Evolutionary conservation across 495 filamentous ascomycete genomes (phyloP).

Genomic region (Aspergillus egyptiacus): DNA sequence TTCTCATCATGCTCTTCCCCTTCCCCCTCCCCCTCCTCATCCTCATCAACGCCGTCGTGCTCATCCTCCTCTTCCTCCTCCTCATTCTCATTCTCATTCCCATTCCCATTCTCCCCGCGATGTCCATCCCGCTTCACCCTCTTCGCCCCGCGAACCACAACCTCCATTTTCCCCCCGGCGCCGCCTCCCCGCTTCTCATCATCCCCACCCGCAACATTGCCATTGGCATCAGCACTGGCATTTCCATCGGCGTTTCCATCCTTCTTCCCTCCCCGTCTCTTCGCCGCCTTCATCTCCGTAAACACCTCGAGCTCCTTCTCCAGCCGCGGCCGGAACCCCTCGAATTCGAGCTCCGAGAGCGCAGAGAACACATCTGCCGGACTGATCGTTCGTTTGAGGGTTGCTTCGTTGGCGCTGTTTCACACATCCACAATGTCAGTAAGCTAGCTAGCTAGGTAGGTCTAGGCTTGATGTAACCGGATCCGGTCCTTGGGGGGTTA

Average conservation of each 20-base stretch:
- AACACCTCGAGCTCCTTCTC: slow-evolving; percentile 55
- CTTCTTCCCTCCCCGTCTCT: slow-evolving; percentile 56
- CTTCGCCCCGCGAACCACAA: slow-evolving; percentile 28
- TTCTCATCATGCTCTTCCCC: slow-evolving; percentile 51
- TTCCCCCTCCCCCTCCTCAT: slow-evolving; percentile 48
- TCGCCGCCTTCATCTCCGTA: slow-evolving; percentile 58
- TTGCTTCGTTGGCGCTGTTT: slow-evolving; percentile 68
- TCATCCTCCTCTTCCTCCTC: slow-evolving; percentile 51
- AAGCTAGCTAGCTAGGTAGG: not conserved
- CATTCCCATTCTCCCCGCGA: slow-evolving; percentile 44
- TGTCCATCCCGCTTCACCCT: slow-evolving; percentile 43
- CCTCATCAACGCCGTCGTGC: slow-evolving; percentile 45
- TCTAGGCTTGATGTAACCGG: not conserved
- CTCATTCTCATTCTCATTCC: slow-evolving; percentile 45
- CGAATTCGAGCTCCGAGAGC: slow-evolving; percentile 77
- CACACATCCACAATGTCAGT: not conserved
- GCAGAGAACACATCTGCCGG: slow-evolving; percentile 80
- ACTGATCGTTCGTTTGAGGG: slow-evolving; percentile 77
- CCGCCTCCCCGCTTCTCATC: slow-evolving; percentile 33
- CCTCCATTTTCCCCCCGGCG: slow-evolving; percentile 35
- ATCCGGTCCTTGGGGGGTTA: too few relatives aligned
- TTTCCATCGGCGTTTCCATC: slow-evolving; percentile 16
- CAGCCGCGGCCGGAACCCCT: slow-evolving; percentile 59
- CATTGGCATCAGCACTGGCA: slow-evolving; percentile 36
- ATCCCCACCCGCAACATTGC: slow-evolving; percentile 40